These are phyloP conservation scores for Sordariomycetes sp. DNA, from an alignment of 2,329 filamentous ascomycete species.

Conservation along the genomic window DNA sequence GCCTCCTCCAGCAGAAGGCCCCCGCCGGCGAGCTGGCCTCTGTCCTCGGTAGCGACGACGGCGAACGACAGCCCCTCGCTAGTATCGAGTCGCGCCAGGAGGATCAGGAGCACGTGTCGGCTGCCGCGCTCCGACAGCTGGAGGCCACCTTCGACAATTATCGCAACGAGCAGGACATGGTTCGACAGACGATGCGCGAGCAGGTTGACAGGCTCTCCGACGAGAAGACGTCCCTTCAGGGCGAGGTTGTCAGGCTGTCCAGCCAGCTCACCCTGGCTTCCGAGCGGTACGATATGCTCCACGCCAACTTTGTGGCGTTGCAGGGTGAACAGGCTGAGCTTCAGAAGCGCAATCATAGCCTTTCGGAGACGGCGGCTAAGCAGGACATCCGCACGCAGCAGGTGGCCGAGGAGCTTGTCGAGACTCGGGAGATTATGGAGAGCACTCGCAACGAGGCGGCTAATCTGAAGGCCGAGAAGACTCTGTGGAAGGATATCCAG, in stretches of 20 bases:
- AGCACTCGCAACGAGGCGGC: conserved; percentile 82
- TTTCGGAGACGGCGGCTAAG: conserved; percentile 75
- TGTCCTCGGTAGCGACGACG: conserved; percentile 54
- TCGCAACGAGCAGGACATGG: conserved; percentile 70
- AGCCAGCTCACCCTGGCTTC: conserved; percentile 73
- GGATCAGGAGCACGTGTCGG: conserved; percentile 42
- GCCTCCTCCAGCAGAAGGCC: conserved; percentile 68
- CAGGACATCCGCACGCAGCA: conserved; percentile 86
- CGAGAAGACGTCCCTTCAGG: conserved; percentile 72
- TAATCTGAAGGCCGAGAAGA: conserved; percentile 90
- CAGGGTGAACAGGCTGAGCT: conserved; percentile 78
- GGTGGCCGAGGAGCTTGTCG: conserved; percentile 83
- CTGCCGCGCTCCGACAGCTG: conserved; percentile 70
- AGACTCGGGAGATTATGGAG: conserved; percentile 68
- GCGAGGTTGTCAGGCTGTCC: conserved; percentile 64
- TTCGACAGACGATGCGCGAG: conserved; percentile 69
- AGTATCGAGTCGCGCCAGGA: conserved; percentile 45
- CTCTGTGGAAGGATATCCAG: conserved; percentile 88
- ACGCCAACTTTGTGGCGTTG: conserved; percentile 72
- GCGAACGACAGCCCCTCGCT: conserved; percentile 36
- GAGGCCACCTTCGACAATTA: conserved; percentile 85
- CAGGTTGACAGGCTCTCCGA: conserved; percentile 71
- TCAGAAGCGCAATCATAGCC: conserved; percentile 63
- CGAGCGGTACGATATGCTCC: conserved; percentile 79
- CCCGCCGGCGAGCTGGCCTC: conserved; percentile 49